Conservation (phyloP, 2,329 filamentous ascomycete species). For the Chaetomiaceae sp. region DNA sequence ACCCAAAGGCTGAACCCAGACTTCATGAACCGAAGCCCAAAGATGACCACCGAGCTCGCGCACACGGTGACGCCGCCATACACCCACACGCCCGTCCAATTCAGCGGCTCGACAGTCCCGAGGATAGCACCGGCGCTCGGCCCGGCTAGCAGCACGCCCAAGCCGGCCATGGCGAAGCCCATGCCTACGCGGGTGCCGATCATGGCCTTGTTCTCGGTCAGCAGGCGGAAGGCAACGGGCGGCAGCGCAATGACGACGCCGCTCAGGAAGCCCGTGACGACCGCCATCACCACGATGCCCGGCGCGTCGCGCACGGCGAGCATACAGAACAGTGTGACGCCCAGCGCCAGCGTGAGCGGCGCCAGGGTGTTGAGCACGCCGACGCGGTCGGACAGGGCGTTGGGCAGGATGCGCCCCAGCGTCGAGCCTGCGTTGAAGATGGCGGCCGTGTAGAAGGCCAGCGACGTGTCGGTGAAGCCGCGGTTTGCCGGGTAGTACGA, state of each 20-base stretch:
- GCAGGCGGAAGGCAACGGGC: conserved; percentile 32
- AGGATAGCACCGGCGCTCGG: conserved; percentile 21
- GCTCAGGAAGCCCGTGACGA: conserved; percentile 37
- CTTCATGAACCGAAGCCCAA: background rate
- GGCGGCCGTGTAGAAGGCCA: conserved; percentile 37
- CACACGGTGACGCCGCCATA: conserved; percentile 17
- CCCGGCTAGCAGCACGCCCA: conserved; percentile 30
- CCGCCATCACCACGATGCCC: conserved; percentile 30
- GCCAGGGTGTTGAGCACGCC: conserved; percentile 34
- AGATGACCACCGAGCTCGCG: background rate
- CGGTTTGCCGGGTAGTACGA: conserved; percentile 29
- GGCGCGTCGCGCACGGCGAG: conserved; percentile 30
- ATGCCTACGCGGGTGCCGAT: conserved; percentile 39
- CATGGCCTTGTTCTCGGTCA: conserved; percentile 36
- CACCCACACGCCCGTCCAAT: conserved; percentile 25
- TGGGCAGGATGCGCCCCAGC: conserved; percentile 35
- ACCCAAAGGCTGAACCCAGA: background rate
- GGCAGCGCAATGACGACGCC: conserved; percentile 39
- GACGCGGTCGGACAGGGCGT: conserved; percentile 32
- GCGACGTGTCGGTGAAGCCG: conserved; percentile 22
- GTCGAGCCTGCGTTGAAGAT: conserved; percentile 37
- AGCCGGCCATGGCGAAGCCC: conserved; percentile 29
- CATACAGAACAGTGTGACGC: conserved; percentile 32
- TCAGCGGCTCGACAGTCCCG: conserved; percentile 12
- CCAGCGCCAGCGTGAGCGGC: conserved; percentile 27